Conservation (phyloP, 305 asterid genomes). For the Fraxinus greggii region DNA sequence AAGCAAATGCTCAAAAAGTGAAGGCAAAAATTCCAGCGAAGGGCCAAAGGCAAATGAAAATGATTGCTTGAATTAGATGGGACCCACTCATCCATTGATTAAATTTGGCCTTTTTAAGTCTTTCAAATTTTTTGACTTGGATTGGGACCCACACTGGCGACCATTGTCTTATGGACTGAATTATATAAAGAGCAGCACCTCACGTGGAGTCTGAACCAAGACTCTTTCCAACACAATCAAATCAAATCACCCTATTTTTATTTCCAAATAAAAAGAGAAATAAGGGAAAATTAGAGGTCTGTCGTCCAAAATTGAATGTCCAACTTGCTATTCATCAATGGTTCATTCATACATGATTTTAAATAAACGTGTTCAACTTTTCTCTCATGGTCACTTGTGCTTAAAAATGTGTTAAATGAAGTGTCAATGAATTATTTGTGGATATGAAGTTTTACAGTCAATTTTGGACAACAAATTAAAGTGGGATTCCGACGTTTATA, state of each 20-base stretch:
- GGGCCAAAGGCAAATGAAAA: constrained; percentile 43
- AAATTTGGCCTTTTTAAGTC: constrained; percentile 37
- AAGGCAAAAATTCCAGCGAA: constrained; percentile 36
- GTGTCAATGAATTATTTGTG: too few relatives aligned
- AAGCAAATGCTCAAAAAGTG: constrained; percentile 9
- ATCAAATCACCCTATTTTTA: not conserved
- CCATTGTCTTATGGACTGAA: constrained; percentile 91
- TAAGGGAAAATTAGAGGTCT: not conserved
- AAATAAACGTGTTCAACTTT: too few relatives aligned
- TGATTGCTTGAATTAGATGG: constrained; percentile 39
- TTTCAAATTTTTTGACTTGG: constrained; percentile 51
- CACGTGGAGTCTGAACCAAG: constrained; percentile 97
- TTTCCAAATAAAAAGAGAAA: not conserved
- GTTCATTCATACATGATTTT: too few relatives aligned
- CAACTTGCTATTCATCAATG: too few relatives aligned
- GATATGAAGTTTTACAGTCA: too few relatives aligned
- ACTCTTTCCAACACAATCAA: constrained; percentile 68
- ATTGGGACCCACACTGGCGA: constrained; percentile 62
- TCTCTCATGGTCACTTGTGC: too few relatives aligned
- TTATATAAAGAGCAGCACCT: constrained; percentile 92
- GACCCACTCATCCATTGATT: constrained; percentile 33
- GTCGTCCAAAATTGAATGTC: too few relatives aligned
- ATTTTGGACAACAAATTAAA: not conserved
- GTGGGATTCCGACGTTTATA: not conserved
- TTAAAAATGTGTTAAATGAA: too few relatives aligned